Percentiles rank a stretch among this genome's conserved stretches.
Conservation (phyloP, 495 filamentous ascomycete genomes). For the Cercophora samala region DNA sequence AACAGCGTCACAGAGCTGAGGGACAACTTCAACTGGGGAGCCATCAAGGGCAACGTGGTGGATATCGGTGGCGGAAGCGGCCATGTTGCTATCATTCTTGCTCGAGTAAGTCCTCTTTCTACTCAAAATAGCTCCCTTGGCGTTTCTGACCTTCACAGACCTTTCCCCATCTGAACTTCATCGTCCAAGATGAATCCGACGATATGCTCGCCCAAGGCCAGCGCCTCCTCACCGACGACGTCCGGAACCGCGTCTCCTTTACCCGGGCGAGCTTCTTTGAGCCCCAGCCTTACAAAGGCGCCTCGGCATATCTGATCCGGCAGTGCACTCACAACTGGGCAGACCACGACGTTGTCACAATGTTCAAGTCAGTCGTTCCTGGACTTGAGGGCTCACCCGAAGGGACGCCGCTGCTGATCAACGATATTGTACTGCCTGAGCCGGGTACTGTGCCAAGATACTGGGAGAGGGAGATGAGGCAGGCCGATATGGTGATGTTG, state of each 20-base stretch:
- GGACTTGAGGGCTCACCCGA: too few relatives aligned
- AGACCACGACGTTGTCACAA: too few relatives aligned
- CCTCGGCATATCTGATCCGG: neutral
- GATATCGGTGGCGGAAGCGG: too few relatives aligned
- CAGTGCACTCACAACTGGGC: conserved; percentile 4
- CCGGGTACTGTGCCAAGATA: neutral
- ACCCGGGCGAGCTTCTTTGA: neutral
- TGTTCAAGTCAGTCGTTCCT: too few relatives aligned
- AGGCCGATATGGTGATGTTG: neutral
- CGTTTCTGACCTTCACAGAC: neutral
- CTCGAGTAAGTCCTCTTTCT: too few relatives aligned
- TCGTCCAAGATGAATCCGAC: neutral
- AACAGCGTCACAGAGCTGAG: too few relatives aligned
- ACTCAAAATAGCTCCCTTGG: too few relatives aligned
- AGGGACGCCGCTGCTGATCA: too few relatives aligned
- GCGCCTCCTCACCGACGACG: neutral
- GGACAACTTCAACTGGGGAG: too few relatives aligned
- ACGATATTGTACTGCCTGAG: too few relatives aligned
- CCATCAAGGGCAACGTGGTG: too few relatives aligned
- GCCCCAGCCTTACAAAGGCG: neutral
- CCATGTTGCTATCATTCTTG: too few relatives aligned
- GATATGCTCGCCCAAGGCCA: conserved; percentile 1
- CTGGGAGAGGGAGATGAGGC: neutral
- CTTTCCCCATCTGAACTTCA: conserved; percentile 1
- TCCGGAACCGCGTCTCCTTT: neutral